These are phyloP conservation scores for Sarcodon aspratus DNA, from an alignment of 768 basidiomycete genomes.

Conservation along the genomic window DNA sequence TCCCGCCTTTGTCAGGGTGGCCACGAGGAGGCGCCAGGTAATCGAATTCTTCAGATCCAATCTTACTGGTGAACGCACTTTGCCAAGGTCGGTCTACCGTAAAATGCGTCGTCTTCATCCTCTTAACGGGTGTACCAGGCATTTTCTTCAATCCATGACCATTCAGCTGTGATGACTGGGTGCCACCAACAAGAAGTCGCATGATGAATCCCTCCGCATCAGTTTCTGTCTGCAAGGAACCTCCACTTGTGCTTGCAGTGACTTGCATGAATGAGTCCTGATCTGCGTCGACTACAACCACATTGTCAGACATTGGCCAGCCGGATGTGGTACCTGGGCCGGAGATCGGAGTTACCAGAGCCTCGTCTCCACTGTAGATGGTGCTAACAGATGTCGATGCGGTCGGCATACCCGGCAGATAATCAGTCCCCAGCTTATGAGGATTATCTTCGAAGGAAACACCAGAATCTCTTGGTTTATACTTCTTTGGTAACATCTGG, in stretches of 20 bases:
- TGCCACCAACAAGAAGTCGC: slow-evolving; percentile 48
- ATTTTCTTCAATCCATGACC: slow-evolving; percentile 38
- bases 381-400: slow-evolving; percentile 56
- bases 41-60: slow-evolving; percentile 37
- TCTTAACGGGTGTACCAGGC: slow-evolving; percentile 80
- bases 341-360: slow-evolving; percentile 58
- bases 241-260: slow-evolving; percentile 20
- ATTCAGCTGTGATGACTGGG: slow-evolving; percentile 26
- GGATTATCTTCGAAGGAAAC: slow-evolving; percentile 45
- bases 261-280: slow-evolving; percentile 25
- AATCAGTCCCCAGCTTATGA: slow-evolving; percentile 12
- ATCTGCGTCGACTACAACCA: slow-evolving; percentile 26
- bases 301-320: slow-evolving; percentile 38
- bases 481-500: slow-evolving; percentile 47
- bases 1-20: slow-evolving; percentile 22
- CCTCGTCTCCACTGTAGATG: slow-evolving; percentile 48
- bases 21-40: slow-evolving; percentile 13
- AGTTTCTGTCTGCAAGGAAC: slow-evolving; percentile 4
- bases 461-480: slow-evolving; percentile 57
- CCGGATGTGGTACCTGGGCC: slow-evolving; percentile 42
- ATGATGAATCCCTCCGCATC: slow-evolving; percentile 53
- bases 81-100: slow-evolving; percentile 57
- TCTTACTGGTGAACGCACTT: slow-evolving; percentile 64
- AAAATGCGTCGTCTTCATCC: slow-evolving; percentile 45
- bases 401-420: slow-evolving; percentile 30